Percentiles rank a stretch among this genome's conserved stretches.
Conservation (phyloP, 768 basidiomycete species). For the Serpula lacrymans region DNA sequence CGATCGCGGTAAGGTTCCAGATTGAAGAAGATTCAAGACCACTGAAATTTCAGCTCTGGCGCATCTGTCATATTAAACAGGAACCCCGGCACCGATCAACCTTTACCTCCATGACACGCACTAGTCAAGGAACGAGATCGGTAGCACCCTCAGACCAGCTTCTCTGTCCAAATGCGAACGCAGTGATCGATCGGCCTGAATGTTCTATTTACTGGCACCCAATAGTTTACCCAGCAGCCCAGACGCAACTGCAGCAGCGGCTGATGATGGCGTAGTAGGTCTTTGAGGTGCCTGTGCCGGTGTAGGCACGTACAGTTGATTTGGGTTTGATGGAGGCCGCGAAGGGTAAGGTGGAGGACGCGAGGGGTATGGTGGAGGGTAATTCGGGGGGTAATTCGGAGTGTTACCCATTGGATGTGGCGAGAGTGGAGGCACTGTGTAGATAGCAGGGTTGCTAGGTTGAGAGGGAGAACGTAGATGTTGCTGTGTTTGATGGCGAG, state of each 20-base stretch:
- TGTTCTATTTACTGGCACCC: too few relatives aligned
- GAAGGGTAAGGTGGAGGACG: conserved; percentile 1
- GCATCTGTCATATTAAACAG: too few relatives aligned
- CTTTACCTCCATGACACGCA: too few relatives aligned
- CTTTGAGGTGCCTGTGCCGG: neutral
- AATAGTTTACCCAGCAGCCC: conserved; percentile 21
- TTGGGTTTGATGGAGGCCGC: conserved; percentile 2
- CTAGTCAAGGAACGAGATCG: too few relatives aligned
- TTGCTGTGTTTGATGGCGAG: conserved; percentile 32
- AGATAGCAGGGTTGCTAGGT: conserved; percentile 38
- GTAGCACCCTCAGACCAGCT: too few relatives aligned
- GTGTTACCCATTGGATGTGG: too few relatives aligned
- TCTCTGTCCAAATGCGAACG: neutral
- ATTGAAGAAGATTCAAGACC: too few relatives aligned
- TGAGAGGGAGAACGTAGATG: conserved; percentile 39
- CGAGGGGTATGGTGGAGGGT: neutral
- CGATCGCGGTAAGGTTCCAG: too few relatives aligned
- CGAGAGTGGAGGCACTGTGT: conserved; percentile 32
- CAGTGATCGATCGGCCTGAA: neutral
- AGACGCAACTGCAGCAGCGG: conserved; percentile 2
- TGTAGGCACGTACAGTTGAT: conserved; percentile 1
- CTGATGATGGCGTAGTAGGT: neutral
- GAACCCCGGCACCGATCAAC: too few relatives aligned
- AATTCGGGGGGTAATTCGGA: conserved; percentile 7
- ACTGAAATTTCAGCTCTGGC: too few relatives aligned